Conservation (phyloP, 345 rosid species). For the Boechera retrofracta region DNA sequence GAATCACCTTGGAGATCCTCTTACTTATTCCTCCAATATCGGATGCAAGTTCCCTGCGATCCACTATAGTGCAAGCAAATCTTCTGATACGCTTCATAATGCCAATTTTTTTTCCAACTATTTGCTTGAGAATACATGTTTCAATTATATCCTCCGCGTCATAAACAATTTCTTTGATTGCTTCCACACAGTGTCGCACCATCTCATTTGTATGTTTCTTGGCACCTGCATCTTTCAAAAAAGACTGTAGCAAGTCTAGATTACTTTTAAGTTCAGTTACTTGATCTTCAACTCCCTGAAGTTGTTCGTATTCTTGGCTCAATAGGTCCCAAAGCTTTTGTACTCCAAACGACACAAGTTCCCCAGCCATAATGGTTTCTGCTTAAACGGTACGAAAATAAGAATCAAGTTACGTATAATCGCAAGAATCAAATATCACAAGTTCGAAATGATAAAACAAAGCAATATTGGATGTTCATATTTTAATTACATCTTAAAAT, state of each 20-base stretch:
- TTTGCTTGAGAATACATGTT: too few relatives aligned
- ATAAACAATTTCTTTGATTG: conserved; percentile 31
- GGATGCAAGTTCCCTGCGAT: too few relatives aligned
- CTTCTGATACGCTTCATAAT: too few relatives aligned
- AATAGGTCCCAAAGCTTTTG: not conserved
- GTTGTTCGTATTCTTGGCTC: not conserved
- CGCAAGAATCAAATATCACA: too few relatives aligned
- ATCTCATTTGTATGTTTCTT: not conserved
- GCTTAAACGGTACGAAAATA: not conserved
- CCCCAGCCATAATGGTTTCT: not conserved
- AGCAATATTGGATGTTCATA: too few relatives aligned
- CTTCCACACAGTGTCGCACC: not conserved
- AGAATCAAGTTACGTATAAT: not conserved
- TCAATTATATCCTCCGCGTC: conserved; percentile 41
- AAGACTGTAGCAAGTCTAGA: not conserved
- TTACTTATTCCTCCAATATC: conserved; percentile 22
- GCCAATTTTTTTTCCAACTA: too few relatives aligned
- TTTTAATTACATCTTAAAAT: too few relatives aligned
- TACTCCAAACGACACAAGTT: not conserved
- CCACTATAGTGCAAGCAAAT: too few relatives aligned
- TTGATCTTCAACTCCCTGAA: not conserved
- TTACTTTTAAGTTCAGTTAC: not conserved
- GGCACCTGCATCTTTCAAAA: not conserved
- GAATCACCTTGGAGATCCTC: conserved; percentile 36
- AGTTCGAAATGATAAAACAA: too few relatives aligned